These are phyloP conservation scores for Podosphaera aphanis DNA, from an alignment of 2,329 filamentous ascomycete species.

Conservation along the genomic window DNA sequence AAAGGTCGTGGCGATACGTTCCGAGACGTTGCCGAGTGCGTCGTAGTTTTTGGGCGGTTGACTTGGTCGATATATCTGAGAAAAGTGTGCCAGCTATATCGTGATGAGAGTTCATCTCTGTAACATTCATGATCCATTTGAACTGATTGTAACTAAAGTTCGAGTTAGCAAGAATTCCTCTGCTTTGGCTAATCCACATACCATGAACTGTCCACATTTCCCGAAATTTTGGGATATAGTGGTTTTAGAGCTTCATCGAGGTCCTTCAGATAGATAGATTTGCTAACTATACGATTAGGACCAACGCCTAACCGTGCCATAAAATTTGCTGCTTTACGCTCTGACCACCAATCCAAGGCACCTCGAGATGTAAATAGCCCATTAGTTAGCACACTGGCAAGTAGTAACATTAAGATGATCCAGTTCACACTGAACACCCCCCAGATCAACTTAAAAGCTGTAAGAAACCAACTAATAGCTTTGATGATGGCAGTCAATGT, in stretches of 20 bases:
- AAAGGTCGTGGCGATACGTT: slow-evolving; percentile 64
- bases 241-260: slow-evolving; percentile 35
- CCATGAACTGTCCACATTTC: slow-evolving; percentile 24
- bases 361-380: slow-evolving; percentile 51
- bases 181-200: slow-evolving; percentile 11
- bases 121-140: slow-evolving; percentile 30
- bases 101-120: slow-evolving; percentile 32
- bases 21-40: slow-evolving; percentile 66
- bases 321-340: slow-evolving; percentile 56
- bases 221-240: slow-evolving; percentile 6
- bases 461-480: slow-evolving; percentile 55
- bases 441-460: slow-evolving; percentile 38
- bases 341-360: slow-evolving; percentile 60
- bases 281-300: slow-evolving; percentile 62
- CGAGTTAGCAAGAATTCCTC: slow-evolving; percentile 4
- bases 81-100: slow-evolving; percentile 27
- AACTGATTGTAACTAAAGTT: slow-evolving; percentile 33
- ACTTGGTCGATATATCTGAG: slow-evolving; percentile 24
- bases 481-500: slow-evolving; percentile 52
- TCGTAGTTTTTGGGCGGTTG: slow-evolving; percentile 39
- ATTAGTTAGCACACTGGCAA: slow-evolving; percentile 48
- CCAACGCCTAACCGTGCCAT: slow-evolving; percentile 63
- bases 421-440: slow-evolving; percentile 49
- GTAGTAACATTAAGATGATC: slow-evolving; percentile 45
- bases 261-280: slow-evolving; percentile 62